Evolutionary conservation across 2,329 filamentous ascomycete genomes (phyloP), one percentile per base, ranked within the genome.

Genomic region (Rhinocladiella similis): DNA sequence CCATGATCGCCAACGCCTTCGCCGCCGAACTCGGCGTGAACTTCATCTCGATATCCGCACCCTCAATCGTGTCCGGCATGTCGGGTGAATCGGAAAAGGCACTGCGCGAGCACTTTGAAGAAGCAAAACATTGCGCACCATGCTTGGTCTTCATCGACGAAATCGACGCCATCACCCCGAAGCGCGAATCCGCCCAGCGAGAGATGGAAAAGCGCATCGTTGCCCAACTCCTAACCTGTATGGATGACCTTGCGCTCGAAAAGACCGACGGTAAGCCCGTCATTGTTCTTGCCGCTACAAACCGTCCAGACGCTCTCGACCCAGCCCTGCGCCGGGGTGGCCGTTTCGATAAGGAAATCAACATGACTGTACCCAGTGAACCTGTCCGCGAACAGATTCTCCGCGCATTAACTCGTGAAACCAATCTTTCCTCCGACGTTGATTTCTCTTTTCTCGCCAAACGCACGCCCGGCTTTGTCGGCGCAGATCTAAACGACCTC

Each of bases 71-170:
- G 0, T 90, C 88, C 14, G 90, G 90, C 18, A 94, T 93, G 85
- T 94, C 89, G 33, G 90, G 90, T 65, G 91, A 94, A 69, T 93
- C 89, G 0, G 90, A 96, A 71, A 92, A 92, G 75, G 90, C 91
- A 58, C 83, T 96, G 25, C 80, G 90, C 35, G 89, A 93, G 63
- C 81, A 91, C 47, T 95, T 95, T 59, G 92, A 97, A 12, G 90
- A 94, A 67, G 94, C 94, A 0, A 90, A 90, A 69, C 83, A 84
- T 53, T 81, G 92, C 36, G 92, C 93, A 0, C 94, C 94, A 0
- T 96, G 91, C 67, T 79, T 99, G 4, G 81, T 99, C 3, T 95
- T 97, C 67, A 89, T 97, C 55, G 91, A 96, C 64, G 88, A 96
- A 65, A 90, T 97, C 50, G 92, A 99, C 71, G 87, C 88, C 3